Conservation (phyloP, 805 yeast species). For the Metschnikowia sp. region DNA sequence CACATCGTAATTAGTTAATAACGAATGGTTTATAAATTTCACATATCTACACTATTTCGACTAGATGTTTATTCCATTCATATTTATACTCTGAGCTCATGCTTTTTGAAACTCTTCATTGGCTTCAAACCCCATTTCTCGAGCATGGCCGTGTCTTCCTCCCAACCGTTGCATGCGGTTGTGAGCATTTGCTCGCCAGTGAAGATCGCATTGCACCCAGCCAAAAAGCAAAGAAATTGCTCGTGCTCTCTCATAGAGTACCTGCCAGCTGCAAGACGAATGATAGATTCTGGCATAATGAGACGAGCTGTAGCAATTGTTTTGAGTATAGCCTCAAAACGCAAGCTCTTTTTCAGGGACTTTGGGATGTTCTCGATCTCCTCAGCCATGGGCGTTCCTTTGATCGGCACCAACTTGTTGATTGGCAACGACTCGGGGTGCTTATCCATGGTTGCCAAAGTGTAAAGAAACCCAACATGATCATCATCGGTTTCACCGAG, state of each 20-base stretch:
- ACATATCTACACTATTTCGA: too few relatives aligned
- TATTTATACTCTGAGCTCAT: not conserved
- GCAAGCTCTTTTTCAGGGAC: conserved; percentile 37
- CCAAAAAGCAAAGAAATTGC: conserved; percentile 70
- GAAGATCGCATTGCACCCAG: conserved; percentile 77
- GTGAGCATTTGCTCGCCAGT: conserved; percentile 81
- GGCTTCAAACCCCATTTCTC: conserved; percentile 65
- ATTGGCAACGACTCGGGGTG: conserved; percentile 85
- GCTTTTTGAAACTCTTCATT: conserved; percentile 40
- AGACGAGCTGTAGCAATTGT: conserved; percentile 76
- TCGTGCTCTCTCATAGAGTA: conserved; percentile 77
- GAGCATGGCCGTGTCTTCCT: conserved; percentile 69
- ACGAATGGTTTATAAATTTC: too few relatives aligned
- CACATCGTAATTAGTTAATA: not conserved
- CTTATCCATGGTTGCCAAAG: conserved; percentile 61
- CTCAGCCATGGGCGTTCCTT: conserved; percentile 72
- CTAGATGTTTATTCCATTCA: too few relatives aligned
- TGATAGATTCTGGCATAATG: conserved; percentile 67
- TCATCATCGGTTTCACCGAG: conserved; percentile 73
- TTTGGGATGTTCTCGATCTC: conserved; percentile 42
- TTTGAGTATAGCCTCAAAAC: conserved; percentile 60
- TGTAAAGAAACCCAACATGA: conserved; percentile 60
- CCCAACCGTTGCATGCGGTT: conserved; percentile 83
- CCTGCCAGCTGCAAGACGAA: conserved; percentile 78
- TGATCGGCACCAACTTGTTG: conserved; percentile 71